Evolutionary conservation across 2,329 filamentous ascomycete species (phyloP), one percentile per base, ranked within the genome.

Genomic region (Fusarium marasasianum): DNA sequence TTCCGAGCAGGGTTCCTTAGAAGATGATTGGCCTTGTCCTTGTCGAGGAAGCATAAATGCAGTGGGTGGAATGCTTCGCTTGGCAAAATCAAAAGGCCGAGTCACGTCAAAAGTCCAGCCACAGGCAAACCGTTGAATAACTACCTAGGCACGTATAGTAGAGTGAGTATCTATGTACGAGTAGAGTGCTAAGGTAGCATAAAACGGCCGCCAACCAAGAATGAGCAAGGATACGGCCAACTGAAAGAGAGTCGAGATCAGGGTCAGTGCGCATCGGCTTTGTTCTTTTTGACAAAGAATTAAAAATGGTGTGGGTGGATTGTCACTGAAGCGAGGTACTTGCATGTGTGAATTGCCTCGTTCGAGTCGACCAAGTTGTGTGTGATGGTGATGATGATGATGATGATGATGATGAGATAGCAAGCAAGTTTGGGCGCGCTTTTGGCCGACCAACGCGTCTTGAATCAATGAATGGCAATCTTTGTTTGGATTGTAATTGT

Each of bases 401-500:
- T 55, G 26, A 41, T 24, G 24, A 24, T 26, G 24, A 26, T 26
- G 26, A 26, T 33, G 18, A 61, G 44, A 50, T 24, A 50, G 20
- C 54, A 59, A 57, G 26, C 54, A 60, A 58, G 26, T 56, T 54
- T 60, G 53, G 69, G 69, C 69, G 67, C 76, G 71, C 53, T 64
- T 72, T 64, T 53, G 50, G 43, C 26, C 13, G 29, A 50, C 45
- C 62, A 56, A 73, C 76, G 69, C 69, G 75, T 58, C 60, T 68
- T 44, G 31, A 26, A 51, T 58, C 26, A 35, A 41, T 58, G 31
- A 35, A 45, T 58, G 43, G 38, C 55, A 47, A 47, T 51, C 35
- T 56, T 73, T 76, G 69, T 77, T 79, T 79, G 69, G 72, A 70
- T 73, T 72, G 57, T 35, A 59, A 56, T 69, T 45, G 51, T 51